phyloP scores from a whole-genome alignment of 768 basidiomycete genomes.

The Lactifluus pinguis region DNA sequence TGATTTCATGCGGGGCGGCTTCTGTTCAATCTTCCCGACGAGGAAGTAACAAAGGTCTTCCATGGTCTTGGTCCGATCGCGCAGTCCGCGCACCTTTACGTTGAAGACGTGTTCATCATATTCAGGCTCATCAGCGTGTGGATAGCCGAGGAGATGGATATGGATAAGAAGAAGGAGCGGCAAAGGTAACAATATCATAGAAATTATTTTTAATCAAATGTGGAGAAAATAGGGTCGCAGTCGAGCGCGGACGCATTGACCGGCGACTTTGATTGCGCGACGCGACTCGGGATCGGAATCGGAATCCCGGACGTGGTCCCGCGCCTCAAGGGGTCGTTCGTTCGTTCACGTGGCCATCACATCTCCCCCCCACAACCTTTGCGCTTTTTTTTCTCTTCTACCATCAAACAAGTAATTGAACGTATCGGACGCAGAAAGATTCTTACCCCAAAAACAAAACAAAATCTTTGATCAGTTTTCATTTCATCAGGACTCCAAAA shows the following conservation, averaged over 20 bases:
- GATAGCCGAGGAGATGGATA: conserved; percentile 45
- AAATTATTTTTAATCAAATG: not conserved
- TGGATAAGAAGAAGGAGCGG: conserved; percentile 44
- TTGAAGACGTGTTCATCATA: conserved; percentile 45
- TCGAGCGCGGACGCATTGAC: not conserved
- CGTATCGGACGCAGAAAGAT: not conserved
- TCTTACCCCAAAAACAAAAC: not conserved
- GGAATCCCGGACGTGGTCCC: not conserved
- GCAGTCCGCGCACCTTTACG: conserved; percentile 34
- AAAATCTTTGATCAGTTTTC: not conserved
- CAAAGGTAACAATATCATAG: conserved; percentile 26
- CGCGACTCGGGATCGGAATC: conserved; percentile 1
- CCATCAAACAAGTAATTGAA: not conserved
- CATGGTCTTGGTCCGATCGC: conserved; percentile 43
- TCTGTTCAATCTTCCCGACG: conserved; percentile 35
- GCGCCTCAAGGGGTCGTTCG: not conserved
- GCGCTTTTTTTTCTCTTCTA: not conserved
- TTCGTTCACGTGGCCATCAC: not conserved
- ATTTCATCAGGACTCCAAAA: not conserved
- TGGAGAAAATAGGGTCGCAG: not conserved
- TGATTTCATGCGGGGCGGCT: conserved; percentile 22
- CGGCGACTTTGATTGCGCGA: not conserved
- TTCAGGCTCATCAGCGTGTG: conserved; percentile 37
- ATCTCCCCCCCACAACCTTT: not conserved
- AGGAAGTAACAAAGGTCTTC: conserved; percentile 46